phyloP scores from a whole-genome alignment of 2,329 filamentous ascomycete species.

The Colletotrichum theobromicola region DNA sequence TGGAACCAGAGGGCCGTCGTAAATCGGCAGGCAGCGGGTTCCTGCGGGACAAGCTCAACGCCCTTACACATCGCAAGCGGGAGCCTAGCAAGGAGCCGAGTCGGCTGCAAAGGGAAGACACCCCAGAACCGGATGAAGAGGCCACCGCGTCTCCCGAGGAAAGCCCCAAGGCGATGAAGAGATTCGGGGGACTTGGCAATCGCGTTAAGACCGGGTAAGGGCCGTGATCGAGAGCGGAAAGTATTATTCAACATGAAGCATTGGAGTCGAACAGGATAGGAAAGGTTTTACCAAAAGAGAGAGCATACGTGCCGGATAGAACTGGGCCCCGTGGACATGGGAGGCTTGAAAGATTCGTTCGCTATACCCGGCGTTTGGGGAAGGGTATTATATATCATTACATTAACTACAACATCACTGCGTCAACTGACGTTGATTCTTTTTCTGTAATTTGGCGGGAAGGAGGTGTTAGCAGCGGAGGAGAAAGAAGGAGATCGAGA shows the following conservation, averaged over 20 bases:
- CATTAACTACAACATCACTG: background rate
- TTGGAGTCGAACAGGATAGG: background rate
- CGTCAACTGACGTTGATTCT: background rate
- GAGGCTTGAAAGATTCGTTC: background rate
- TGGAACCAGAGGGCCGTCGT: conserved; percentile 20
- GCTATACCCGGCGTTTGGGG: background rate
- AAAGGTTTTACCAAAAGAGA: background rate
- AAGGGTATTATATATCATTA: background rate
- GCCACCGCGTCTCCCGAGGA: background rate
- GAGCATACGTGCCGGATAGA: background rate
- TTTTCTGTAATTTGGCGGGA: background rate
- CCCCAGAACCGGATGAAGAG: conserved; percentile 12
- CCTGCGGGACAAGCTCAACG: conserved; percentile 40
- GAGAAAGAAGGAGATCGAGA: background rate
- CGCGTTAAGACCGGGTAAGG: conserved; percentile 15
- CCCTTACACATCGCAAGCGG: conserved; percentile 28
- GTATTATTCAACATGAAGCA: background rate
- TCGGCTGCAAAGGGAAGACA: background rate
- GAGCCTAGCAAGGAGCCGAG: conserved; percentile 24
- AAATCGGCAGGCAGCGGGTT: conserved; percentile 35
- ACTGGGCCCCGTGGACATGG: background rate
- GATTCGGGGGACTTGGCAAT: background rate
- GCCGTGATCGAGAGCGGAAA: background rate
- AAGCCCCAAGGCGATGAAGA: conserved; percentile 1
- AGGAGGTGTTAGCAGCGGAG: background rate